Evolutionary conservation across 73 alveolate genomes (phyloP), one percentile per base, ranked within the genome.

Genomic region (Paramecium octaurelia): DNA sequence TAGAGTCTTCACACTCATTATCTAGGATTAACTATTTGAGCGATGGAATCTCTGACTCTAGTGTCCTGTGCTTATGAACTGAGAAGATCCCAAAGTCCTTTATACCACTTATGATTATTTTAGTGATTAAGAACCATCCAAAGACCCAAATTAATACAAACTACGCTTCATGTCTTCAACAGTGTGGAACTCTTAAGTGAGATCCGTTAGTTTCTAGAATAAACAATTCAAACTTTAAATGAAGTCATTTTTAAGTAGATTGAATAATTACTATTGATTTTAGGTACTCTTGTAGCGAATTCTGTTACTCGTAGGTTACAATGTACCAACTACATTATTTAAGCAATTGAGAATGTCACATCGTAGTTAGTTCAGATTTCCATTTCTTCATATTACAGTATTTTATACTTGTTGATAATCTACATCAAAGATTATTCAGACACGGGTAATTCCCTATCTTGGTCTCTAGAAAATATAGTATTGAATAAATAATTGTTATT

Each of bases 121-220:
- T 5, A 80, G 31, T 4, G 10, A 54, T 54, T 54, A 31, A 44
- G 91, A 48, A 73, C 59, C 31, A 7, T 73, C 87, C 20, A 73
- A 31, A n/a, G 91, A 48, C 18, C 73, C 57, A 9, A 42, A 6
- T 11, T 80, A 35, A 80, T 80, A 80, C n/a, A 80, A 23, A 44
- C 91, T 80, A 16, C 57, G 48, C 16, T 80, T 80, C 76, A 80
- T 42, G 8, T 80, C 91, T 46, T 80, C 91, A 9, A 80, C 91
- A 14, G 64, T 80, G 4, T 40, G 29, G 18, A 43, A 31, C 4
- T 80, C 91, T 18, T 80, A 10, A 0, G 91, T 80, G 10, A 80
- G 57, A 43, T 80, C 91, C 5, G 43, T 3, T 64, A 80, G 12
- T 80, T 80, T 80, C 20, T 23, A 10, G 38, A 43, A 80, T 27